Conservation (phyloP, 495 filamentous ascomycete genomes). For the Neurospora africana region DNA sequence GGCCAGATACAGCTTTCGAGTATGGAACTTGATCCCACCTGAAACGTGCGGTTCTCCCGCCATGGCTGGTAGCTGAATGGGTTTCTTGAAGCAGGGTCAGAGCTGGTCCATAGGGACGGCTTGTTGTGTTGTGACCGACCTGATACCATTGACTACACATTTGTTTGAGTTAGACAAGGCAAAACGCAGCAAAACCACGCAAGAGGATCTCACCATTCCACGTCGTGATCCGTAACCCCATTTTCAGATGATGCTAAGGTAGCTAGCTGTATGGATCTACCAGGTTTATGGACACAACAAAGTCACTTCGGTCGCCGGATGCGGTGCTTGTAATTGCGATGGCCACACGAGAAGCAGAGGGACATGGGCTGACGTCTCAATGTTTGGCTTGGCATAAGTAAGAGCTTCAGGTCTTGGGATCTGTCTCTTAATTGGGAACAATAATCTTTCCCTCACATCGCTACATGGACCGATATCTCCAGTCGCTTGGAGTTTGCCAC, state of each 20-base stretch:
- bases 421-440: neutral
- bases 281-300: neutral
- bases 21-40: conserved; percentile 15
- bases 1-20: neutral
- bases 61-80: conserved; percentile 95
- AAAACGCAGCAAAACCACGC: conserved; percentile 13
- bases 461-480: neutral
- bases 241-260: conserved; percentile 18
- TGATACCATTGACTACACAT: conserved; percentile 77
- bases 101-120: neutral
- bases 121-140: conserved; percentile 36
- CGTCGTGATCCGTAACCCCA: conserved; percentile 76
- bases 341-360: neutral
- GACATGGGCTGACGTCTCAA: neutral
- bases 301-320: neutral
- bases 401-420: neutral
- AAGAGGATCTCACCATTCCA: conserved; percentile 62
- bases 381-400: neutral
- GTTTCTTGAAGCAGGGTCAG: conserved; percentile 46
- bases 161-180: neutral
- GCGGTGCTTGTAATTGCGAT: neutral
- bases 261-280: neutral
- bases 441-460: neutral
- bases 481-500: neutral
- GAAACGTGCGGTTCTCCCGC: conserved; percentile 76